Base-by-base conservation (phyloP, 345 rosid genomes). In the Erodium maritimum region DNA sequence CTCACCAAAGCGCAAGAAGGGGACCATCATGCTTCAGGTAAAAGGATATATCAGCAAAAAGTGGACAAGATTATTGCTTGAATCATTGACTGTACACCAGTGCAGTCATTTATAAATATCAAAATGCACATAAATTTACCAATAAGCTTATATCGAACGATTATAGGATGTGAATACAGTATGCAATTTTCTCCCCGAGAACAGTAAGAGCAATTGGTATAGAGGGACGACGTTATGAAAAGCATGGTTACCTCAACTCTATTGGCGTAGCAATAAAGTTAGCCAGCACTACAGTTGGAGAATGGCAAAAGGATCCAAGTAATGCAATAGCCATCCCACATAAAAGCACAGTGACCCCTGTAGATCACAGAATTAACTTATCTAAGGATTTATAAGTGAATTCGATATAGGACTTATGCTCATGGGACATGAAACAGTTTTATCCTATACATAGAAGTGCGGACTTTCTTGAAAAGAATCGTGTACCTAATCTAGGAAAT, bases 1-100 rank as follows among this genome's bases (percentile, higher is more conserved):
- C 75, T 91, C 96, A 6, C 95, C 98, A 57, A 91, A 75, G 42
- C 98, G 94, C 83, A 91, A 75, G 85, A 91, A 91, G 29, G 98
- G 98, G 58, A 91, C 80, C 52, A 91, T 61, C 64, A 91, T 82
- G 70, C 98, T 91, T 67, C 65, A 66, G 69, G 46, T 52, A 16
- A 59, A 68, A 67, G 69, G 17, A 69, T 42, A 63, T 55, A 14
- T 12, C 37, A 54, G 54, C 7, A 34, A 33, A 7, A 62, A 17
- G 21, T 54, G 12, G 21, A 13, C 29, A 58, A 34, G 63, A 45
- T 6, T 65, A 23, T 10, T 29, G 37, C 37, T 29, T 29, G 8
- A 29, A 29, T 5, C 37, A 6, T 29, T 29, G 37, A 29, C 37
- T 29, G 9, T 29, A 29, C 9, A 29, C 9, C 37, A 29, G 37